A percentile compares a stretch with the other conserved stretches of the same genome.
phyloP scores from a whole-genome alignment of 2,329 filamentous ascomycete genomes.

The Aspergillus sclerotialis region DNA sequence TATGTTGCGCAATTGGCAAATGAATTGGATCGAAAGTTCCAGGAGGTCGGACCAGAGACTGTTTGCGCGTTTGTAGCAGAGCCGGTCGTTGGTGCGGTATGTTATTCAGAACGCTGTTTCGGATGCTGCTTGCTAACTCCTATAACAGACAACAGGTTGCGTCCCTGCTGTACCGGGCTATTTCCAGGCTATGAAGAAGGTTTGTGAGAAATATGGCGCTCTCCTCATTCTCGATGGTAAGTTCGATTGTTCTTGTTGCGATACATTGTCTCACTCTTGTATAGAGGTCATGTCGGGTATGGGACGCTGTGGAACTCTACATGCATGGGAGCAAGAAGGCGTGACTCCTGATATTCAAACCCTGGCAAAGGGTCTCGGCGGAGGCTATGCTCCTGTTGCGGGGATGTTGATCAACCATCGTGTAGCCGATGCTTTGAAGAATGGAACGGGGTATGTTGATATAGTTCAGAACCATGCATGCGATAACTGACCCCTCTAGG shows the following conservation, averaged over 20 bases:
- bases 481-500: too few species aligned
- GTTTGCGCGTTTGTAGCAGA: constrained; percentile 44
- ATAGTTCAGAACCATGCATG: too few species aligned
- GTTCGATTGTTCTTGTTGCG: too few species aligned
- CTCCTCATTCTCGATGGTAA: constrained; percentile 41
- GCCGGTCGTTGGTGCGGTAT: constrained; percentile 43
- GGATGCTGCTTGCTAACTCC: too few species aligned
- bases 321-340: constrained; percentile 50
- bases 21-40: constrained; percentile 45
- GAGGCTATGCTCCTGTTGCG: constrained; percentile 48
- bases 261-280: too few species aligned
- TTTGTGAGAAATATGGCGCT: constrained; percentile 51
- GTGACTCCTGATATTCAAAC: constrained; percentile 51
- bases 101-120: too few species aligned
- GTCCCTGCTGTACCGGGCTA: constrained; percentile 49
- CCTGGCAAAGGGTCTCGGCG: constrained; percentile 52
- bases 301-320: constrained; percentile 47
- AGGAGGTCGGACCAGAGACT: constrained; percentile 38
- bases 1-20: constrained; percentile 36
- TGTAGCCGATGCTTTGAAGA: constrained; percentile 40
- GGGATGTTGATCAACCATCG: constrained; percentile 43
- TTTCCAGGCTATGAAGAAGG: constrained; percentile 44
- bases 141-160: constrained; percentile 43
- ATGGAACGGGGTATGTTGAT: too few species aligned
- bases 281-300: constrained; percentile 54